Base-by-base conservation (phyloP, 306 rosid genomes). In the Hylodesmum podocarpum region DNA sequence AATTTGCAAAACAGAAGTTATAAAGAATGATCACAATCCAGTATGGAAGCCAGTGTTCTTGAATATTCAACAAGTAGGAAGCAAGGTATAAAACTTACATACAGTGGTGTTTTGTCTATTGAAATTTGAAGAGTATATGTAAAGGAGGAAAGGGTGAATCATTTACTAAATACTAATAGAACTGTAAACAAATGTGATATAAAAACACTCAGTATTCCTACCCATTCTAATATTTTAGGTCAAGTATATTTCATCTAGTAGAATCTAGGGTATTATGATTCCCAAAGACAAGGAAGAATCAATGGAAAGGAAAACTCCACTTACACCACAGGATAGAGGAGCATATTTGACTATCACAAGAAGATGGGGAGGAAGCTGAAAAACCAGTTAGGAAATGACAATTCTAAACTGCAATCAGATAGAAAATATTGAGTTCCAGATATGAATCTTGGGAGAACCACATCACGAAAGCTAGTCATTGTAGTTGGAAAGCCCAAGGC, bases 51-150 rank as follows among this genome's bases (percentile, higher is more conserved):
- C 94, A 62, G 80, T 96, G 24, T 93, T 80, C 88, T 82, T 96
- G 85, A 96, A 87, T 88, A 85, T 89, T 79, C 98, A 92, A 81
- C 98, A 96, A 88, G 90, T 87, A 78, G 99, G 98, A 88, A 86
- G 98, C 93, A 96, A 91, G 98, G 99, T 96, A 84, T 62, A 84
- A 70, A 76, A 67, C 66, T 67, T 51, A 16, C 72, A 31, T 49
- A 9, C 39, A 37, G 15, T 70, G 59, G 69, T 79, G 28, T 69
- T 78, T 29, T 64, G 18, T 79, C 59, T 51, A 27, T 37, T 61
- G 58, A 71, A 70, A 61, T 12, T 29, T 31, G 13, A 15, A 63
- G 57, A 70, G 27, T 47, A 27, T 21, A 16, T 70, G 64, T 41
- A 33, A 69, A 46, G 43, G 82, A 43, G 28, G 69, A 69, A 36